phyloP scores from a whole-genome alignment of 345 rosid species.

The Chamaenerion angustifolium region DNA sequence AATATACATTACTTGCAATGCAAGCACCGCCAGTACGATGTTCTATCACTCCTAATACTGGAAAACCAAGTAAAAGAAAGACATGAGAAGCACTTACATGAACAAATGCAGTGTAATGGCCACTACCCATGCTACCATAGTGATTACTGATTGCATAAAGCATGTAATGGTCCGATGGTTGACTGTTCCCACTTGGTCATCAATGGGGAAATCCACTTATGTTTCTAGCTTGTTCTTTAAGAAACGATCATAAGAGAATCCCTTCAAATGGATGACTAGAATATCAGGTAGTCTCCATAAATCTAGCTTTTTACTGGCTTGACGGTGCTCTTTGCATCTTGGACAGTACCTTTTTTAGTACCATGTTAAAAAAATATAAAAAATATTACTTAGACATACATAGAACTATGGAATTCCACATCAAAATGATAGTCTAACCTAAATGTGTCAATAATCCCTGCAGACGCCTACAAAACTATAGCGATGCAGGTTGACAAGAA shows the following conservation, averaged over 20 bases:
- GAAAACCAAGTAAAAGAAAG: neutral
- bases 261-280: conserved; percentile 82
- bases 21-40: neutral
- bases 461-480: neutral
- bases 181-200: conserved; percentile 46
- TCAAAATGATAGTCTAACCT: too few species aligned
- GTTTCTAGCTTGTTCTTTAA: conserved; percentile 89
- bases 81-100: conserved; percentile 53
- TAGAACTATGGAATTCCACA: too few species aligned
- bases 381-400: neutral
- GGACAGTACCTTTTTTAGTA: conserved; percentile 70
- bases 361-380: neutral
- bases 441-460: neutral
- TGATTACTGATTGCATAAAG: conserved; percentile 96
- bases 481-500: neutral
- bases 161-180: conserved; percentile 47
- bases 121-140: conserved; percentile 95
- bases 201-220: conserved; percentile 78
- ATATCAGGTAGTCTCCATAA: conserved; percentile 96
- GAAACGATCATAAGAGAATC: conserved; percentile 83
- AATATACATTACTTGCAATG: neutral
- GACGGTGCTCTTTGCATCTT: conserved; percentile 71
- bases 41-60: neutral
- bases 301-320: conserved; percentile 89
- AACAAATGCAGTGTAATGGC: conserved; percentile 95